These are phyloP conservation scores for Backusella macrospora DNA, from an alignment of 192 early-diverging fungal genomes.

Conservation along the genomic window DNA sequence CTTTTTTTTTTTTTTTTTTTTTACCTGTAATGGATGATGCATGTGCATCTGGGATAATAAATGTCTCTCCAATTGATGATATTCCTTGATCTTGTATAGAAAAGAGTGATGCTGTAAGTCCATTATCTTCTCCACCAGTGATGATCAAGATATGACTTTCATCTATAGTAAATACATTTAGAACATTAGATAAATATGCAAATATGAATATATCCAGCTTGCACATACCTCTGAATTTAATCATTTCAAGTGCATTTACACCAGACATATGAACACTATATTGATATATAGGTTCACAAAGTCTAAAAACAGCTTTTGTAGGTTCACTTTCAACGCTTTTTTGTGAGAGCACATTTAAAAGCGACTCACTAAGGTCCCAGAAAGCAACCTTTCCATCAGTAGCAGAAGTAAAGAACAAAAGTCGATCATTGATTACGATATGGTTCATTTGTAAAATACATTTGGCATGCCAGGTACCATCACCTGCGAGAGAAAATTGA, in stretches of 20 bases:
- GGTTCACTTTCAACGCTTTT: conserved; percentile 23
- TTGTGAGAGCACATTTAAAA: conserved; percentile 7
- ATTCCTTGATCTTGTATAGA: conserved; percentile 5
- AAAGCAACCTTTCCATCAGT: conserved; percentile 57
- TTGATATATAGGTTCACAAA: conserved; percentile 36
- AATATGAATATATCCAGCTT: not conserved
- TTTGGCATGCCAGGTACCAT: conserved; percentile 57
- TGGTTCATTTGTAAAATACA: conserved; percentile 67
- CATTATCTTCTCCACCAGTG: conserved; percentile 83
- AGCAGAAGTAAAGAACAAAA: conserved; percentile 57
- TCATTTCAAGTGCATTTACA: conserved; percentile 68
- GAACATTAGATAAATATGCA: not conserved
- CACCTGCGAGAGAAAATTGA: conserved; percentile 51
- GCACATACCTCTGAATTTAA: conserved; percentile 21
- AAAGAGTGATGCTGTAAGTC: conserved; percentile 38
- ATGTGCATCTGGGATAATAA: conserved; percentile 52
- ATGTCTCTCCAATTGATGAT: conserved; percentile 15
- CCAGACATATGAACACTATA: conserved; percentile 60
- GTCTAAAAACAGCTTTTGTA: conserved; percentile 22
- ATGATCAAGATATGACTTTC: conserved; percentile 42
- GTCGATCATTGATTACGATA: conserved; percentile 38
- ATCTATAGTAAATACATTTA: not conserved
- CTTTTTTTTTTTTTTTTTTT: not conserved
- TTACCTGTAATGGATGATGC: conserved; percentile 74
- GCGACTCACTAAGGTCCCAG: conserved; percentile 48